Percentiles rank a stretch among this genome's conserved stretches.
phyloP scores from a whole-genome alignment of 345 rosid genomes.

The Boechera stricta region DNA sequence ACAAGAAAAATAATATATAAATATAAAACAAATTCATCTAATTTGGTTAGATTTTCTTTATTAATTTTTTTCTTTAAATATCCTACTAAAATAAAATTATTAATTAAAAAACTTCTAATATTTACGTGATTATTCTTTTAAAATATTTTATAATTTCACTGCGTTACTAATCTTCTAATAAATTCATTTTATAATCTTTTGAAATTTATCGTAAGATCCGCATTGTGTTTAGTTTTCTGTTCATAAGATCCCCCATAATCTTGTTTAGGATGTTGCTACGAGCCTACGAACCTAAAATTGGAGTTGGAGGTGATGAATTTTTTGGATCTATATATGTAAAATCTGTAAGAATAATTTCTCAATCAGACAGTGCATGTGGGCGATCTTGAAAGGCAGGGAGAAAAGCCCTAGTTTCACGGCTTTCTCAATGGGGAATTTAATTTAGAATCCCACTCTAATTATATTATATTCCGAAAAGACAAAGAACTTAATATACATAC shows the following conservation, averaged over 20 bases:
- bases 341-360: conserved; percentile 14
- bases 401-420: conserved; percentile 45
- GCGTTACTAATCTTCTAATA: not conserved
- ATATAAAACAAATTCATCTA: too few species aligned
- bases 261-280: not conserved
- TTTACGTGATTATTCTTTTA: too few species aligned
- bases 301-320: not conserved
- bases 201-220: not conserved
- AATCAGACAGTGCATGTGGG: conserved; percentile 36
- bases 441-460: not conserved
- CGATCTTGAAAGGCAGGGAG: conserved; percentile 20
- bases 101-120: too few species aligned
- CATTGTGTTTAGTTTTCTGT: not conserved
- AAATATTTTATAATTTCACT: too few species aligned
- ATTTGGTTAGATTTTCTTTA: too few species aligned
- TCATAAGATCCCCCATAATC: not conserved
- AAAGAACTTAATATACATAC: conserved; percentile 14
- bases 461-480: conserved; percentile 12
- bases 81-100: too few species aligned
- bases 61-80: too few species aligned
- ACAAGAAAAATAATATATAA: too few species aligned
- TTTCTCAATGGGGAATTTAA: conserved; percentile 22
- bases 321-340: not conserved
- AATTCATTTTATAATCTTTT: too few species aligned
- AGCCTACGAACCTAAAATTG: not conserved